A percentile compares a stretch with the other conserved stretches of the same genome.
phyloP scores from a whole-genome alignment of 306 rosid species.

The Canavalia gladiata region DNA sequence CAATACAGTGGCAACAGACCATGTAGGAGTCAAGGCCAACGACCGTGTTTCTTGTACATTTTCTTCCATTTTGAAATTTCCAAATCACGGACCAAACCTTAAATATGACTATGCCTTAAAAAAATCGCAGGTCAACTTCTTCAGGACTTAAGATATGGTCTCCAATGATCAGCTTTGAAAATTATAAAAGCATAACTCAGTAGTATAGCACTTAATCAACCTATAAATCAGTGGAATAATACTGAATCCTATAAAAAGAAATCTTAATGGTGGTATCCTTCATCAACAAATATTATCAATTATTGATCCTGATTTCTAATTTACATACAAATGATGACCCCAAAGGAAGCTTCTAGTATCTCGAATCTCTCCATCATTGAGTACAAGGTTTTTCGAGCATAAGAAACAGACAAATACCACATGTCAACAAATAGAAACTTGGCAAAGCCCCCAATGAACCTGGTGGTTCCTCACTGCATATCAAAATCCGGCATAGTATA shows the following conservation, averaged over 20 bases:
- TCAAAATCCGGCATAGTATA: slow-evolving; percentile 28
- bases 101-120: slow-evolving; percentile 44
- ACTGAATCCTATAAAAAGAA: slow-evolving; percentile 39
- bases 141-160: slow-evolving; percentile 37
- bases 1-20: slow-evolving; percentile 98
- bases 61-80: slow-evolving; percentile 66
- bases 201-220: slow-evolving; percentile 35
- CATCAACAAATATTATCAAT: slow-evolving; percentile 36
- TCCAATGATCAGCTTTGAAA: slow-evolving; percentile 33
- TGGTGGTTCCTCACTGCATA: slow-evolving; percentile 35
- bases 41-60: slow-evolving; percentile 72
- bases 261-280: slow-evolving; percentile 34
- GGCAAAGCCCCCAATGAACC: slow-evolving; percentile 34
- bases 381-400: slow-evolving; percentile 6
- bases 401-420: slow-evolving; percentile 16
- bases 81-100: slow-evolving; percentile 47
- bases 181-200: slow-evolving; percentile 18
- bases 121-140: slow-evolving; percentile 36
- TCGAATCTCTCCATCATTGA: slow-evolving; percentile 34
- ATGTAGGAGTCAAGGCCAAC: slow-evolving; percentile 97
- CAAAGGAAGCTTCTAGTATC: slow-evolving; percentile 37
- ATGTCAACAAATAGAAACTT: slow-evolving; percentile 23
- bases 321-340: slow-evolving; percentile 18
- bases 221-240: slow-evolving; percentile 18
- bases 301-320: slow-evolving; percentile 33